Percentiles rank a stretch among this genome's conserved stretches.
Conservation (phyloP, 805 yeast genomes). For the Lipomyces spencermartinsiae region DNA sequence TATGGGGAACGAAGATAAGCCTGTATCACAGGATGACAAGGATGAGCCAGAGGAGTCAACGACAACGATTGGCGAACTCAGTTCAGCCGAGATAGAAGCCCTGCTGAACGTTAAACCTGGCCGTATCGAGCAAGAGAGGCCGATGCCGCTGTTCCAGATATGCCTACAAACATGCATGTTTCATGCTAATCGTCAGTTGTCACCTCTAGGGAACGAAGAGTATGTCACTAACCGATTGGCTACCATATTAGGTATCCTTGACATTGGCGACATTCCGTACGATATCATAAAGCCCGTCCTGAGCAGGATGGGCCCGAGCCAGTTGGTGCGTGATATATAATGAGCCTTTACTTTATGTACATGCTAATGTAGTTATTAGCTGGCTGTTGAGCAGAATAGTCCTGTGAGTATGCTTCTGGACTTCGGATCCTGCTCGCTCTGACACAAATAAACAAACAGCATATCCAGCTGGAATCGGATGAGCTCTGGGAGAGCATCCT, state of each 20-base stretch:
- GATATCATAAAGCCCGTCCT: conserved; percentile 48
- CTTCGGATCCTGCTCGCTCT: background rate
- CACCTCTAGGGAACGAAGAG: background rate
- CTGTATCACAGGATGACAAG: background rate
- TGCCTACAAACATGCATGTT: conserved; percentile 40
- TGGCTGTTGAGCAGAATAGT: conserved; percentile 26
- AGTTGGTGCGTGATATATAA: conserved; percentile 39
- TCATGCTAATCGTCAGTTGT: conserved; percentile 39
- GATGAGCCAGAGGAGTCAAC: conserved; percentile 7
- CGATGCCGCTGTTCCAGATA: conserved; percentile 32
- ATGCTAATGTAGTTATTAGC: conserved; percentile 9
- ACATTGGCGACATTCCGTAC: conserved; percentile 50
- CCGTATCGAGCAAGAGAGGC: background rate
- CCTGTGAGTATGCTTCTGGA: conserved; percentile 29
- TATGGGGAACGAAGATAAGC: background rate
- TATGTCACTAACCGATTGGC: background rate
- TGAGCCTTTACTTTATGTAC: background rate
- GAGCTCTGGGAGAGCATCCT: conserved; percentile 47
- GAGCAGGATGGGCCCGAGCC: conserved; percentile 44
- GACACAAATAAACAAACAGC: conserved; percentile 21
- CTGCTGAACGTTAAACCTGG: background rate
- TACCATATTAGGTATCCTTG: conserved; percentile 42
- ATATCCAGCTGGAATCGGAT: conserved; percentile 43
- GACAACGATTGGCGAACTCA: conserved; percentile 7
- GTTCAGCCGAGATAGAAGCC: conserved; percentile 6